These are phyloP conservation scores for Diospyros lotus DNA, from an alignment of 148 eudicot species.

Conservation along the genomic window DNA sequence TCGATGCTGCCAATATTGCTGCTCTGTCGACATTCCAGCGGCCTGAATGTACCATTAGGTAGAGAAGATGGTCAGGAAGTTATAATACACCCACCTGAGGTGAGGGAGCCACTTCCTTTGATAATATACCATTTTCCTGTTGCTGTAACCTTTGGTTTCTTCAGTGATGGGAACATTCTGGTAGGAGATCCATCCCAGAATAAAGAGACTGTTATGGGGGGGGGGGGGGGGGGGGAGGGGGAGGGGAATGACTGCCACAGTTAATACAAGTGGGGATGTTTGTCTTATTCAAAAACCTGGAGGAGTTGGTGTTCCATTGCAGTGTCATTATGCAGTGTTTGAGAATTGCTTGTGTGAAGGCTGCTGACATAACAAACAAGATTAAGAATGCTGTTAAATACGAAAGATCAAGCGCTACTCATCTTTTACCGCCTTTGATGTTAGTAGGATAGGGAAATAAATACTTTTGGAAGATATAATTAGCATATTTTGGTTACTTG, in stretches of 20 bases:
- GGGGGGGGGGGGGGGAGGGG: slow-evolving; percentile 37
- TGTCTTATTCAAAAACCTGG: slow-evolving; percentile 96
- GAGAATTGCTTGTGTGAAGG: slow-evolving; percentile 75
- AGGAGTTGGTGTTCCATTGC: slow-evolving; percentile 59
- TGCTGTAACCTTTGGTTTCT: slow-evolving; percentile 75
- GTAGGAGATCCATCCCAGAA: slow-evolving; percentile 76
- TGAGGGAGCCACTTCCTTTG: slow-evolving; percentile 69
- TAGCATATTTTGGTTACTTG: too few relatives aligned
- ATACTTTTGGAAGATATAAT: too few relatives aligned
- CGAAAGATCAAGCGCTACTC: slow-evolving; percentile 56
- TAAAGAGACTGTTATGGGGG: slow-evolving; percentile 84
- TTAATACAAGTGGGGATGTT: slow-evolving; percentile 80
- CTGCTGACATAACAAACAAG: slow-evolving; percentile 66
- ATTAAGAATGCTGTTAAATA: slow-evolving; percentile 63
- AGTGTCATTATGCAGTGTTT: slow-evolving; percentile 69
- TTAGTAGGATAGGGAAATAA: not conserved
- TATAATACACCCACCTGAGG: slow-evolving; percentile 71
- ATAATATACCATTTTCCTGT: slow-evolving; percentile 87
- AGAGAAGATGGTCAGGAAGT: slow-evolving; percentile 84
- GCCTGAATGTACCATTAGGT: slow-evolving; percentile 78
- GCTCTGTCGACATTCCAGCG: slow-evolving; percentile 82
- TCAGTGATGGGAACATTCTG: slow-evolving; percentile 16
- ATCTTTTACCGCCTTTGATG: slow-evolving; percentile 29
- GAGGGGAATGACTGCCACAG: slow-evolving; percentile 44
- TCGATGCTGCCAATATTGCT: slow-evolving; percentile 98